Conservation (phyloP, 306 rosid species). For the Glycine latifolia region DNA sequence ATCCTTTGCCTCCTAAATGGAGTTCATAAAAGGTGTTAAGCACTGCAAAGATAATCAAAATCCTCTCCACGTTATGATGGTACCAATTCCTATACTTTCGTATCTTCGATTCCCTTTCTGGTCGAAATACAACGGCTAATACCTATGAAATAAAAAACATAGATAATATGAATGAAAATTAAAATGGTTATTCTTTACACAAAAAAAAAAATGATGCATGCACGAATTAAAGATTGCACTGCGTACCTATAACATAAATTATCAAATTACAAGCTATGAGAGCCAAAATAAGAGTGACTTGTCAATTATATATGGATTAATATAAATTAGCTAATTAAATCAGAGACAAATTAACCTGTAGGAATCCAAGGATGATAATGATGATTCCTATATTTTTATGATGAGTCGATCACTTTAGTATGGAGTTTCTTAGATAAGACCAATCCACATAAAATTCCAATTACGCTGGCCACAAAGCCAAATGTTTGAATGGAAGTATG, state of each 20-base stretch:
- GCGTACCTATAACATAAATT: too few species aligned
- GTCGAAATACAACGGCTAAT: slow-evolving; percentile 23
- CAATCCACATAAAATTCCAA: slow-evolving; percentile 43
- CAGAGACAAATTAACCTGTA: slow-evolving; percentile 39
- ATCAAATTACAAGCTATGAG: too few species aligned
- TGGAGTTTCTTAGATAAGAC: slow-evolving; percentile 31
- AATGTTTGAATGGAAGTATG: slow-evolving; percentile 47
- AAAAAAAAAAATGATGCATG: too few species aligned
- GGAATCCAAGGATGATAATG: slow-evolving; percentile 47
- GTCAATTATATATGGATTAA: background rate
- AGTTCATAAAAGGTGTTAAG: slow-evolving; percentile 47
- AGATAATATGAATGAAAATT: background rate
- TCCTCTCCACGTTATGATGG: slow-evolving; percentile 49
- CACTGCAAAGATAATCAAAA: slow-evolving; percentile 40
- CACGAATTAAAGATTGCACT: too few species aligned
- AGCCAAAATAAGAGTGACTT: background rate
- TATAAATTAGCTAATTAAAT: too few species aligned
- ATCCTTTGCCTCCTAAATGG: slow-evolving; percentile 45
- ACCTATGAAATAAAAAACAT: slow-evolving; percentile 29
- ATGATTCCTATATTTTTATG: slow-evolving; percentile 46
- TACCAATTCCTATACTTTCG: slow-evolving; percentile 53
- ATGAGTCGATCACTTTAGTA: background rate
- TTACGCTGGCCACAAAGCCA: slow-evolving; percentile 26
- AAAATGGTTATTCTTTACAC: background rate
- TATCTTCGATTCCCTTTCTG: slow-evolving; percentile 5